Evolutionary conservation across 1,284 basidiomycete species (phyloP).

Genomic region (Trametes hirsuta): DNA sequence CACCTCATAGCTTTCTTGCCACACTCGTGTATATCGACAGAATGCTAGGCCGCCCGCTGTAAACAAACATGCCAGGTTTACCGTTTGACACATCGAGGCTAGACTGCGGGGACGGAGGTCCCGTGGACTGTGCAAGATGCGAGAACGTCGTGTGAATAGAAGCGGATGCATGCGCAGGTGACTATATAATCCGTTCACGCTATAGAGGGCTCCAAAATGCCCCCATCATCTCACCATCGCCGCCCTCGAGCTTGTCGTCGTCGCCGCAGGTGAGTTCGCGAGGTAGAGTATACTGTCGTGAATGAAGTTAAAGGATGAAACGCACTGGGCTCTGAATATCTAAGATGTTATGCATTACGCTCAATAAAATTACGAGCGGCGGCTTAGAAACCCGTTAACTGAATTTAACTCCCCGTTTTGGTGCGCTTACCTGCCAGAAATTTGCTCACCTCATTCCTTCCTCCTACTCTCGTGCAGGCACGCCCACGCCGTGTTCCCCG

Average conservation of each 20-base stretch:
- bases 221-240: constrained; percentile 8
- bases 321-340: constrained; percentile 86
- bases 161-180: neutral
- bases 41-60: too few relatives aligned
- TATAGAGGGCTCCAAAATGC: constrained; percentile 9
- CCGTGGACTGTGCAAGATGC: constrained; percentile 1
- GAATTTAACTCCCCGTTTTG: constrained; percentile 39
- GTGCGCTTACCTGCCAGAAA: neutral
- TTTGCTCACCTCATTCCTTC: constrained; percentile 1
- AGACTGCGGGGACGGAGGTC: neutral
- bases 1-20: too few relatives aligned
- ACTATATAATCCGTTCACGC: constrained; percentile 2
- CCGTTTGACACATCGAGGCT: neutral
- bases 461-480: neutral
- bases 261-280: constrained; percentile 19
- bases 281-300: neutral
- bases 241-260: neutral
- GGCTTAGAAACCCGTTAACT: constrained; percentile 92
- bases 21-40: too few relatives aligned
- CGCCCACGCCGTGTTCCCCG: neutral
- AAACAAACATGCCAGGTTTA: neutral
- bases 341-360: constrained; percentile 77
- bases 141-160: constrained; percentile 11
- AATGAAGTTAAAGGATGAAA: constrained; percentile 58
- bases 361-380: constrained; percentile 57